Base-by-base conservation (phyloP, 345 rosid species). In the Salix koriyanagi region DNA sequence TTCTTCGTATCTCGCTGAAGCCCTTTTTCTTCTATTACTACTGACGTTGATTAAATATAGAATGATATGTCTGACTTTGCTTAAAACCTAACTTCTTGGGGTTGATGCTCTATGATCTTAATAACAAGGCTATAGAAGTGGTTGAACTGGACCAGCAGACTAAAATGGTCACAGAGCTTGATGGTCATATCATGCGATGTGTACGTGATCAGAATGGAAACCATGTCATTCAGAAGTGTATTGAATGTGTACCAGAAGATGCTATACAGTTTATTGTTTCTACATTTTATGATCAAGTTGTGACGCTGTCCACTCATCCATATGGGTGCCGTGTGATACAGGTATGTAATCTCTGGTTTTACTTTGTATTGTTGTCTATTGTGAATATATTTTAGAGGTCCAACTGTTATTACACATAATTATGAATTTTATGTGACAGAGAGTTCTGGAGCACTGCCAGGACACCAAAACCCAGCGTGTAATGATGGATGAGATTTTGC, bases 291-390 rank as follows among this genome's bases (percentile, higher is more conserved):
- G 97, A 94, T 82, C 97, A 92, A 82, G 95, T 92, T 79, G 92
- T 92, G 79, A 86, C 87, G 15, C 85, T 94, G 62, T 92, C 98
- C 52, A 89, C 92, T 70, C 98, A 94, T 82, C 97, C 98, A 58
- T 94, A 94, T 19, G 98, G 98, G n/a, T 94, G 98, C 75, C 97
- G 98, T 39, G 98, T 94, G 78, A 89, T 94, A 77, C 98, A 94
- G 98, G 98, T 94, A 52, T 64, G 30, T 61, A 76, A 46, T n/a
- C 44, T 48, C 3, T 39, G 16, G 16, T 25, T 18, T 36, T 32
- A 11, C 26, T 60, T 12, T 42, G 13, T 74, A 56, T 44, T 32
- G 7, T 62, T 56, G 21, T 32, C 11, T 28, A 5, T 39, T 65
- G 56, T 58, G 23, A 23, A 37, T 6, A 8, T 66, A 26, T 16